phyloP scores from a whole-genome alignment of 2,329 filamentous ascomycete species.

The Zalaria obscura region DNA sequence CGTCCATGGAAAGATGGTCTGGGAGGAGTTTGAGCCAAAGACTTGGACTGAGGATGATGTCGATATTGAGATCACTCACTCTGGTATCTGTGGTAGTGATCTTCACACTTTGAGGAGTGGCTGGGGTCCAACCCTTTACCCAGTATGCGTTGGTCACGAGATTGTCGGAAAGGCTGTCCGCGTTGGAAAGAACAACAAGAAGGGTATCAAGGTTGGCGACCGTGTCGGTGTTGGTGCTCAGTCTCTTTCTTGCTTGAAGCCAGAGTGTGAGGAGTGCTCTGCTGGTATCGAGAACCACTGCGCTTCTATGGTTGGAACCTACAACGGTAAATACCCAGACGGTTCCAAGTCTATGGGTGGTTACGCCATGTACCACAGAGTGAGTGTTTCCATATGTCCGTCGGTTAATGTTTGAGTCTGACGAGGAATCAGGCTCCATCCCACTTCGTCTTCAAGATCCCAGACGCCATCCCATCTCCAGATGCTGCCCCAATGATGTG shows the following conservation, averaged over 20 bases:
- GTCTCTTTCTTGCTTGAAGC: constrained; percentile 28
- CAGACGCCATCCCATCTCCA: constrained; percentile 30
- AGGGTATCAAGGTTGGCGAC: constrained; percentile 17
- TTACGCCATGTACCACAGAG: constrained; percentile 30
- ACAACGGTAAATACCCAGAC: constrained; percentile 15
- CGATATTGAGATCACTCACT: constrained; percentile 27
- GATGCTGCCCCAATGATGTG: constrained; percentile 57
- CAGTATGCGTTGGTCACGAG: constrained; percentile 12
- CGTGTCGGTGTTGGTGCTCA: constrained; percentile 36
- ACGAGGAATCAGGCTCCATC: constrained; percentile 32
- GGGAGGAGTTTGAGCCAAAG: constrained; percentile 33
- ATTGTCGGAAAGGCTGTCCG: constrained; percentile 13
- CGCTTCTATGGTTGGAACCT: constrained; percentile 15
- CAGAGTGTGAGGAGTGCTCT: constrained; percentile 37
- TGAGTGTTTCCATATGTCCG: no score
- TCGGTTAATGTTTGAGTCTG: no score
- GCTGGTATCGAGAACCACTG: constrained; percentile 21
- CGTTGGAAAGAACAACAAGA: constrained; percentile 11
- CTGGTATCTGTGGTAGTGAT: constrained; percentile 20
- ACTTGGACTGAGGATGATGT: constrained; percentile 24
- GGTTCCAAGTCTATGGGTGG: constrained; percentile 48
- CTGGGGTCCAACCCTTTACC: constrained; percentile 25
- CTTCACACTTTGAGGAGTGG: constrained; percentile 19
- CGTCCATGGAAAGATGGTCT: constrained; percentile 39
- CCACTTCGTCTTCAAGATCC: constrained; percentile 44